Percentiles rank a stretch among this genome's conserved stretches.
Conservation (phyloP, 108 stramenopile species). For the Cyclotella baltica region DNA sequence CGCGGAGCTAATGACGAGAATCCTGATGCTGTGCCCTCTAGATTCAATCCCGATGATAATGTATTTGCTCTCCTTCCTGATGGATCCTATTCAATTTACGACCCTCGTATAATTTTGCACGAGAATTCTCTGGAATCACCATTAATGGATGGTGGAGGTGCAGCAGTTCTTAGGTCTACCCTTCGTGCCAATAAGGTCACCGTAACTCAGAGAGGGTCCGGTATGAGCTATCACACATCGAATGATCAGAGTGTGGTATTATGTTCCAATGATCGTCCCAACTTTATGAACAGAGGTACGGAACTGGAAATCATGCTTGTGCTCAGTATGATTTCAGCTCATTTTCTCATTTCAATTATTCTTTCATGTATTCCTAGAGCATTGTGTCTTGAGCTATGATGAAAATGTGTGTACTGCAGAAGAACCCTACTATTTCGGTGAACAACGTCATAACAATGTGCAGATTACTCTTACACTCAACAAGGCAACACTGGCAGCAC, state of each 20-base stretch:
- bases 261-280: slow-evolving; percentile 47
- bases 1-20: slow-evolving; percentile 41
- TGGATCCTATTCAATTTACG: slow-evolving; percentile 41
- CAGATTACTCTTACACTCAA: slow-evolving; percentile 44
- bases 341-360: no score
- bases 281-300: slow-evolving; percentile 48
- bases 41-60: slow-evolving; percentile 39
- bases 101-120: slow-evolving; percentile 42
- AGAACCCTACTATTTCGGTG: slow-evolving; percentile 4
- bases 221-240: no score
- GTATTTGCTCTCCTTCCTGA: slow-evolving; percentile 49
- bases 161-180: slow-evolving; percentile 38
- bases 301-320: no score
- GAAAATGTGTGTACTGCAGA: slow-evolving; percentile 37
- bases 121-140: slow-evolving; percentile 53
- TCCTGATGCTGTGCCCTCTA: slow-evolving; percentile 34
- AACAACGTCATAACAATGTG: slow-evolving; percentile 24
- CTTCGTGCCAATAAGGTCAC: slow-evolving; percentile 28
- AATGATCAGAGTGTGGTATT: slow-evolving; percentile 55
- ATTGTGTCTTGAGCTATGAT: slow-evolving; percentile 45
- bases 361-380: not conserved
- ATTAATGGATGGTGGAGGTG: slow-evolving; percentile 51
- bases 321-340: no score
- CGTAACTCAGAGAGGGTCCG: no score
- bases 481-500: slow-evolving; percentile 26